Percentiles rank a stretch among this genome's conserved stretches.
These are phyloP conservation scores for Podaxis pistillaris DNA, from an alignment of 768 basidiomycete genomes.

Conservation along the genomic window DNA sequence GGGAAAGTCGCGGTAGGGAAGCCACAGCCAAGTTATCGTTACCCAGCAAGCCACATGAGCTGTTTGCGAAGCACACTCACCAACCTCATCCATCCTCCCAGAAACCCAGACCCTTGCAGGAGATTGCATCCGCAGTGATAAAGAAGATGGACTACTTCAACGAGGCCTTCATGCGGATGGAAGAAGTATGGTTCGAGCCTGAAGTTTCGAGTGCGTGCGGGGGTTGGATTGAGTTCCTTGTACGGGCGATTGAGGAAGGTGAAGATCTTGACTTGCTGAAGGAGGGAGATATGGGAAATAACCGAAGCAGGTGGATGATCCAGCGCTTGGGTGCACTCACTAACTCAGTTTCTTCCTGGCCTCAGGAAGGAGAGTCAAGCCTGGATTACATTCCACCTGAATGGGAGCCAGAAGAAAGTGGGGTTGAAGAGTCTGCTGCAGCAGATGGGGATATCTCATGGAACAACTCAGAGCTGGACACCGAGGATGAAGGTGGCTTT, in stretches of 20 bases:
- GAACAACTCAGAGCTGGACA: slow-evolving; percentile 38
- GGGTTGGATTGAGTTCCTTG: slow-evolving; percentile 58
- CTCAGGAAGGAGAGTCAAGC: slow-evolving; percentile 30
- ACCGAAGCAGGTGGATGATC: slow-evolving; percentile 39
- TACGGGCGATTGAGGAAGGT: slow-evolving; percentile 44
- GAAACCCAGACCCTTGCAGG: slow-evolving; percentile 37
- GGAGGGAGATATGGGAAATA: slow-evolving; percentile 31
- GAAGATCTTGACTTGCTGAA: slow-evolving; percentile 37
- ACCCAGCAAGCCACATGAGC: slow-evolving; percentile 35
- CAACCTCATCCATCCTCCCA: slow-evolving; percentile 46
- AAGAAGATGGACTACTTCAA: slow-evolving; percentile 53
- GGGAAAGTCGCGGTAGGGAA: slow-evolving; percentile 38
- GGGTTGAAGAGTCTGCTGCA: slow-evolving; percentile 32
- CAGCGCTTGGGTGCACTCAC: slow-evolving; percentile 41
- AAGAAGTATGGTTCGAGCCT: slow-evolving; percentile 50
- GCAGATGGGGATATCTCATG: slow-evolving; percentile 42
- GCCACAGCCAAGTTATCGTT: slow-evolving; percentile 26
- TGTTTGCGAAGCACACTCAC: slow-evolving; percentile 50
- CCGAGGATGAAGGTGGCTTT: slow-evolving; percentile 25
- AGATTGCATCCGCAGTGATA: slow-evolving; percentile 51
- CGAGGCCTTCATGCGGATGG: slow-evolving; percentile 46
- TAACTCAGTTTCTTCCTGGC: slow-evolving; percentile 28
- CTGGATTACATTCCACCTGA: slow-evolving; percentile 40
- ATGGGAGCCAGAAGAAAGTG: slow-evolving; percentile 39
- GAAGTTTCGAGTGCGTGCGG: slow-evolving; percentile 51